Base-by-base conservation (phyloP, 2,329 filamentous ascomycete species). In the Nemania abortiva region DNA sequence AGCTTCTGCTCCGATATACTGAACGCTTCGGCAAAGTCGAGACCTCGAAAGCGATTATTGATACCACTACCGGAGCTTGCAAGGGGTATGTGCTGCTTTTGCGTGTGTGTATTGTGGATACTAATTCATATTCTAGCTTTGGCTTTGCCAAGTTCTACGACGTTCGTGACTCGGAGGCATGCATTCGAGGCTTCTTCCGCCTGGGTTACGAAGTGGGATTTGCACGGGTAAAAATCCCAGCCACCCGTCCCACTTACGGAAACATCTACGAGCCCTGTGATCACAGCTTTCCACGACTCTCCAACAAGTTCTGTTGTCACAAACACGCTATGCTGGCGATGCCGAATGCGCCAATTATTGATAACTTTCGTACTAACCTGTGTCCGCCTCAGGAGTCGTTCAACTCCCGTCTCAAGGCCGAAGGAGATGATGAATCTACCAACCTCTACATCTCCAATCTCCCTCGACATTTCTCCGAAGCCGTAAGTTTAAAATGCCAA, bases 391-490 rank as follows among this genome's bases (percentile, higher is more conserved):
- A 97, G 92, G 96, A 98, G 85, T 98, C 95, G 22, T 98, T 98
- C 84, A 99, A 99, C 82, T 95, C 95, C 74, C 94, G 97, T 75
- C 92, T 99, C 76, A 98, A 99, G 87, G 95, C 96, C 54, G 93
- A 98, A 77, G 92, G 95, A 65, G 95, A 99, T 77, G 92, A 92
- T 61, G 78, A 82, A 50, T 98, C 97, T 55, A 98, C 96, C 73
- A 99, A 99, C 79, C 88, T 99, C 72, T 99, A 99, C 82, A 95
- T 98, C 71, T 99, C 97, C 31, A 99, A 98, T 82, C 88, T 99
- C 53, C 96, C 96, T 42, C 95, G 95, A 82, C 89, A 91, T 71
- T 90, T 97, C 87, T 97, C 93, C 61, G 97, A 99, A 84, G 90
- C 93, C 75, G 94, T 95, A 81, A 79, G 91, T 84, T 6, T 22